These are phyloP conservation scores for Brassica hybrid DNA, from an alignment of 441 rosid species.

Conservation along the genomic window DNA sequence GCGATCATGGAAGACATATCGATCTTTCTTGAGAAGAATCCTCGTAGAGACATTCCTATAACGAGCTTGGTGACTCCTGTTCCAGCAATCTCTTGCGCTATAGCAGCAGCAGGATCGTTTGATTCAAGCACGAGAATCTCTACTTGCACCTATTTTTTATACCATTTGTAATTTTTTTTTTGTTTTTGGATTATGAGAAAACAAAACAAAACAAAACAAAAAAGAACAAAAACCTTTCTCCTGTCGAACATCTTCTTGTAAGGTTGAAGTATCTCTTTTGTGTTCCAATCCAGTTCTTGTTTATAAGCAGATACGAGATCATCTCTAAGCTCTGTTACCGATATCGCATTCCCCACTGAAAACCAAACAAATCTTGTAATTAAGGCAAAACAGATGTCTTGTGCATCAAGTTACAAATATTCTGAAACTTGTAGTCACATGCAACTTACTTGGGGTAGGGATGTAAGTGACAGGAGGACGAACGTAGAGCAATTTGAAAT, in stretches of 20 bases:
- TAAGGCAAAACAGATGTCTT: neutral
- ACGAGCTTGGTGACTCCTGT: constrained; percentile 65
- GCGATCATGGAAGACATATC: too few relatives aligned
- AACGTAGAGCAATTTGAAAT: constrained; percentile 68
- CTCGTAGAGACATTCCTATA: constrained; percentile 76
- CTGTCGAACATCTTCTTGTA: constrained; percentile 65
- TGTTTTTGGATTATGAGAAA: constrained; percentile 10
- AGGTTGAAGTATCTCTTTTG: constrained; percentile 66
- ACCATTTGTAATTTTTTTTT: neutral
- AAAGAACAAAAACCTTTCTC: constrained; percentile 55
- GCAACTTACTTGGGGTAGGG: too few relatives aligned
- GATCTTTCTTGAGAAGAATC: too few relatives aligned
- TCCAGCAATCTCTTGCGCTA: constrained; percentile 73
- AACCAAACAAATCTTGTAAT: constrained; percentile 5
- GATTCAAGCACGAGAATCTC: constrained; percentile 67
- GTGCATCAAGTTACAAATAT: neutral
- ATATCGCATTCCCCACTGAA: constrained; percentile 85
- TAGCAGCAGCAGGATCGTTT: constrained; percentile 67
- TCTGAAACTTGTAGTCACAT: constrained; percentile 1
- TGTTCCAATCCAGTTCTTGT: constrained; percentile 78
- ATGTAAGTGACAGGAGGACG: too few relatives aligned
- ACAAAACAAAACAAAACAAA: neutral
- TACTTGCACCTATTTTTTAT: constrained; percentile 59
- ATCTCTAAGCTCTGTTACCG: constrained; percentile 80
- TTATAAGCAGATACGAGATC: constrained; percentile 84